Conservation (phyloP, 2,329 filamentous ascomycete genomes). For the Lecanicillium sp. region DNA sequence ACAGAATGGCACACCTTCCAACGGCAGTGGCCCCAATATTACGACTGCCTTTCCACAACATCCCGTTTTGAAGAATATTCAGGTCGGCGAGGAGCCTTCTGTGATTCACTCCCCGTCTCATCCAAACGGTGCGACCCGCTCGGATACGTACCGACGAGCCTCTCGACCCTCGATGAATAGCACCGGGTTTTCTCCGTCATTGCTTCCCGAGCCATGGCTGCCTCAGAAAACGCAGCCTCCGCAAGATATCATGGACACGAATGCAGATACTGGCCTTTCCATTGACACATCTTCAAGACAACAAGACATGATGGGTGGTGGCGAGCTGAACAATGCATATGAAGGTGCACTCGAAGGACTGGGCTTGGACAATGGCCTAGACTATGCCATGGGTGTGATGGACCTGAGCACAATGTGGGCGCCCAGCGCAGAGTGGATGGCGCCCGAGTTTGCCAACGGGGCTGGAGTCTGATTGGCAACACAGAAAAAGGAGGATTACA, state of each 20-base stretch:
- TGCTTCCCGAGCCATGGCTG: slow-evolving; percentile 9
- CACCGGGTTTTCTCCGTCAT: slow-evolving; percentile 8
- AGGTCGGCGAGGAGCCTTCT: slow-evolving; percentile 10
- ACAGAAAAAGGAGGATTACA: too few relatives aligned
- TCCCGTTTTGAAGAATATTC: slow-evolving; percentile 7
- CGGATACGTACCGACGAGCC: slow-evolving; percentile 12
- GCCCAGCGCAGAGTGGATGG: slow-evolving; percentile 22
- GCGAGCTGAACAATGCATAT: slow-evolving; percentile 41
- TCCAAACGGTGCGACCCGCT: slow-evolving; percentile 11
- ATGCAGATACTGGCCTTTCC: neutral
- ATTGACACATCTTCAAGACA: neutral
- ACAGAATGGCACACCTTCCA: slow-evolving; percentile 8
- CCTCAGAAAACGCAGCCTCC: slow-evolving; percentile 2
- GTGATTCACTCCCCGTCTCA: slow-evolving; percentile 7
- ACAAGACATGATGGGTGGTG: too few relatives aligned
- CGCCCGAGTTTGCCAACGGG: slow-evolving; percentile 23
- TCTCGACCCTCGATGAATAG: slow-evolving; percentile 4
- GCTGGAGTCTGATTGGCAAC: slow-evolving; percentile 23
- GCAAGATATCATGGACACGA: slow-evolving; percentile 11
- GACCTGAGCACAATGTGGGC: slow-evolving; percentile 27
- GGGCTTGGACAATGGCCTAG: slow-evolving; percentile 35
- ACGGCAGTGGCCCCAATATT: neutral
- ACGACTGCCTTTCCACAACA: slow-evolving; percentile 6
- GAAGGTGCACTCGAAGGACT: slow-evolving; percentile 39
- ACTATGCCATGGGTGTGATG: slow-evolving; percentile 30